Evolutionary conservation across 2,329 filamentous ascomycete species (phyloP).

Genomic region (Ambrosiella cleistominuta): DNA sequence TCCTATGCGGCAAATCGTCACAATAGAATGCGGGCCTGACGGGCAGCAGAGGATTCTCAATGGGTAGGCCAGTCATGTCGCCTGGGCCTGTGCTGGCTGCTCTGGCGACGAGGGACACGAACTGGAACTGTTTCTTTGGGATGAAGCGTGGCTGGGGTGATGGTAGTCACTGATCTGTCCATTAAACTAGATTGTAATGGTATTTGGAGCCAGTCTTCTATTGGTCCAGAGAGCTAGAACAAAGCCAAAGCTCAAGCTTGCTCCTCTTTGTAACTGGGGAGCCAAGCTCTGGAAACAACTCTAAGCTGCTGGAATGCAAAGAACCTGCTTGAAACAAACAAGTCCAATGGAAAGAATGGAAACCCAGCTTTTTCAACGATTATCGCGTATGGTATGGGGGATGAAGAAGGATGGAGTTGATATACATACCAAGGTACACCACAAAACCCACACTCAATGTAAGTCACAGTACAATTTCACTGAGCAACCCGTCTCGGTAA

Average conservation of each 20-base stretch:
- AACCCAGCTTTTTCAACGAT: neutral
- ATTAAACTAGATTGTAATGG: neutral
- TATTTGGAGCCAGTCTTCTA: neutral
- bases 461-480: neutral
- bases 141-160: neutral
- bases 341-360: neutral
- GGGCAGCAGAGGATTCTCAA: neutral
- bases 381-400: too few species aligned
- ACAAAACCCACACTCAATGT: neutral
- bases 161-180: neutral
- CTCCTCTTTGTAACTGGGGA: neutral
- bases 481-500: neutral
- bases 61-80: neutral
- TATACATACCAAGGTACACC: neutral
- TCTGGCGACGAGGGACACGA: neutral
- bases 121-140: neutral
- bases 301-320: neutral
- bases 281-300: neutral
- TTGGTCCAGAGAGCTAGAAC: neutral
- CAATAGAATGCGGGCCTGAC: neutral
- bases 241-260: neutral
- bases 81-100: neutral
- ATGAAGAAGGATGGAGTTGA: neutral
- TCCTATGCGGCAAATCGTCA: slow-evolving; percentile 1
- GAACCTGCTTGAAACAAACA: neutral